Base-by-base conservation (phyloP, 164 flowering plant species). In the Berberis vulgaris region DNA sequence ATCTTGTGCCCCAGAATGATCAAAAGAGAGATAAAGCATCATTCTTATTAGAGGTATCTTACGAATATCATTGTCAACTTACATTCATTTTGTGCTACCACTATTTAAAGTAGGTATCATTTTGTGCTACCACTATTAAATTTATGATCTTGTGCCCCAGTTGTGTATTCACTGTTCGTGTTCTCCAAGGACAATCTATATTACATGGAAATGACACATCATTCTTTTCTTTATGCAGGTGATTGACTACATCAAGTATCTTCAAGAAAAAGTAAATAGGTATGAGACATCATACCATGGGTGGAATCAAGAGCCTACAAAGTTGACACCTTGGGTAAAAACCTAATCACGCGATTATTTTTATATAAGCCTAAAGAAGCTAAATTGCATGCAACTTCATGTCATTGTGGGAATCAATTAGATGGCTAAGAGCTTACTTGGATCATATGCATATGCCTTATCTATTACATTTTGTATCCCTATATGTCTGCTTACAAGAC, bases 21-120 rank as follows among this genome's bases (percentile, higher is more conserved):
- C 97, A 91, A 64, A 94, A 94, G 79, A 83, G 96, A 70, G 99
- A 94, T 68, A 94, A 96, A 41, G 99, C 99, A 38, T 91, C 99
- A 12, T 94, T 94, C 73, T 77, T 90, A 41, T 69, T 88, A 58
- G 97, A 94, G 96, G 98, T 93, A 77, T 10, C 7, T 11, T 9
- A 38, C 50, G 13, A 54, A 54, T 45, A 41, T 52, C 5, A 6
- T 42, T 58, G 8, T 56, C 41, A 60, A 4, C 10, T 45, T 64
- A 43, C 46, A 39, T 42, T 3, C 6, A 8, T 26, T 26, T 3
- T 53, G 9, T 13, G 43, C 3, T 41, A 11, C 3, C 11, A 11
- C 8, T 38, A 3, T n/a, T n/a, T n/a, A n/a, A n/a, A n/a, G n/a
- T n/a, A n/a, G n/a, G n/a, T n/a, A n/a, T n/a, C 13, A 47, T 38